Evolutionary conservation across 352 stramenopile genomes (phyloP), one percentile per base, ranked within the genome.

Genomic region (Thalassiosira exigua): DNA sequence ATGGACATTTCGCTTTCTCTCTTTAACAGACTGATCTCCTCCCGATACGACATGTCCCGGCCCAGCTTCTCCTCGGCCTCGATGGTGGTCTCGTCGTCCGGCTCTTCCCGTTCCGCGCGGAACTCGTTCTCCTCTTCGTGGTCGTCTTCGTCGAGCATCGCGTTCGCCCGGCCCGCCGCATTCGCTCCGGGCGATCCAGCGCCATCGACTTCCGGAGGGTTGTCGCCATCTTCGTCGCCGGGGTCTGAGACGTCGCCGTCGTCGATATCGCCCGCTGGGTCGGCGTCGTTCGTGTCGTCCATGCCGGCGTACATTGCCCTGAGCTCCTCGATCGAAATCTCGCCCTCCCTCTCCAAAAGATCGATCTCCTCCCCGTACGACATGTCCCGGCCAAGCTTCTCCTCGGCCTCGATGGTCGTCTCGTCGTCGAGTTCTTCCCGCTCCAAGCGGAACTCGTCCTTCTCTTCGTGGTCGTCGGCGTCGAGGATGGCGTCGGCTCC

Each of bases 1-100:
- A 98, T 87, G 1, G 95, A 95, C 73, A 98, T 90, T 73, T 97
- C 92, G 22, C 84, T 93, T 62, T 98, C 96, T 74, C 90, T 78
- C 44, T 97, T 82, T 0, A 98, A 81, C 27, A 91, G 62, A 0
- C 81, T 85, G 0, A 98, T 59, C 78, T 98, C 96, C 1, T 94
- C 87, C 5, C 83, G 67, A 44, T 85, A 86, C 1, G 75, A 61
- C 79, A 91, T 87, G 19, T 91, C 85, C 51, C 64, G 59, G 46
- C 70, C 70, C 22, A 91, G 73, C 9, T 73, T 68, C 73, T 98
- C 95, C n/a, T n/a, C n/a, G n/a, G n/a, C n/a, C n/a, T n/a, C n/a
- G n/a, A n/a, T n/a, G n/a, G n/a, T n/a, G n/a, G 81, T 93, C 69
- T 98, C 95, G 50, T 98, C 85, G 53, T 97, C 94, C 7, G 58